Evolutionary conservation across 805 yeast species (phyloP), one percentile per base, ranked within the genome.

Genomic region (Cyberlindnera xylosilytica): DNA sequence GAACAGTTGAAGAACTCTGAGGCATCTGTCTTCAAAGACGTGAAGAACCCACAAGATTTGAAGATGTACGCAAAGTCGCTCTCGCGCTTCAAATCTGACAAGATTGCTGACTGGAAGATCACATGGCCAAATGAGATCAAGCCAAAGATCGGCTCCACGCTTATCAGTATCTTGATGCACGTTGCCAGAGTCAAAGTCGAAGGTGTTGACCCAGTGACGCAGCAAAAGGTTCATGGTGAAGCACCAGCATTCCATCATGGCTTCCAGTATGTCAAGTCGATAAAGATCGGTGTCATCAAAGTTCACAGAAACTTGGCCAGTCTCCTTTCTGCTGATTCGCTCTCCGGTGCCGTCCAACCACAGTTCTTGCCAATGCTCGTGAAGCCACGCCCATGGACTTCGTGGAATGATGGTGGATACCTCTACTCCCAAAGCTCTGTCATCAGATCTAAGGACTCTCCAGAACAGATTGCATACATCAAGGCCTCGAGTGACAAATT

Each of bases 241-340:
- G 91, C 89, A 7, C 96, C 97, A 2, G 98, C 98, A 1, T 85
- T 93, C 56, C 81, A 80, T 46, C 98, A 93, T 58, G 77, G 88
- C 4, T 90, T 87, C 62, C 95, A 87, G 62, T 88, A 83, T 55
- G 75, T 77, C 37, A 75, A 76, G 41, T 96, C 97, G 28, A 78
- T 78, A 46, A 83, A 82, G 56, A 65, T 88, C 20, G 99, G 99
- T 33, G 81, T 90, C 9, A 67, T 93, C 43, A 82, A 80, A 47
- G 66, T 87, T 9, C 97, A 93, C 62, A 77, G 78, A 47, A 72
- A 76, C 11, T 72, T 93, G 38, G 76, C 83, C 4, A 72, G 75
- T 22, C 79, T 77, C 54, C 63, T 93, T 39, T 81, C 87, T 9
- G 79, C 83, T 3, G 89, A 82, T 38, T 70, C 78, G 26, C 65